phyloP scores from a whole-genome alignment of 129 eudicot genomes.

The Scalesia atractyloides region DNA sequence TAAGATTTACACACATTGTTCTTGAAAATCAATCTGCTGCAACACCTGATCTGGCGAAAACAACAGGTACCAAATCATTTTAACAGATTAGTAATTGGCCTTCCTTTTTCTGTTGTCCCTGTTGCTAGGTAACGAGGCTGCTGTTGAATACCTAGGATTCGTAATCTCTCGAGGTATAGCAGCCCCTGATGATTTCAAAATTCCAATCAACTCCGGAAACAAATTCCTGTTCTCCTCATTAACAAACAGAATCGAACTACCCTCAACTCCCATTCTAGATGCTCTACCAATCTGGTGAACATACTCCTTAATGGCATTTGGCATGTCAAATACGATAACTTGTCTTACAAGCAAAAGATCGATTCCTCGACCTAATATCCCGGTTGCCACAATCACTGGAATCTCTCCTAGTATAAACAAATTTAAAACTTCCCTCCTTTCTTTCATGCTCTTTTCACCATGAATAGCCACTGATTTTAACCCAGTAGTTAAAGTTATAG shows the following conservation, averaged over 20 bases:
- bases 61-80: constrained; percentile 5
- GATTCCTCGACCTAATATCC: constrained; percentile 87
- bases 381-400: constrained; percentile 82
- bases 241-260: constrained; percentile 68
- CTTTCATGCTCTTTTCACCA: constrained; percentile 92
- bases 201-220: constrained; percentile 72
- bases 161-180: constrained; percentile 79
- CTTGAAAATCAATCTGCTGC: not conserved
- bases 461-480: constrained; percentile 77
- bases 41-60: constrained; percentile 10
- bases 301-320: constrained; percentile 83
- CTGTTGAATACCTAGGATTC: constrained; percentile 47
- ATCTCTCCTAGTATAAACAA: constrained; percentile 77
- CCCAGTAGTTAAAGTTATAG: constrained; percentile 68
- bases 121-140: constrained; percentile 32
- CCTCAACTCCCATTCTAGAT: constrained; percentile 86
- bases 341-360: constrained; percentile 79
- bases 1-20: constrained; percentile 9
- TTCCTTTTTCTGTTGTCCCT: constrained; percentile 64
- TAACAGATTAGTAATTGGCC: constrained; percentile 29
- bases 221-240: constrained; percentile 68
- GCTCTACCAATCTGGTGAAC: constrained; percentile 93
- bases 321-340: constrained; percentile 93
- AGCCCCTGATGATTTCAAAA: constrained; percentile 72
- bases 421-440: constrained; percentile 67